phyloP scores from a whole-genome alignment of 164 flowering plant species.

The Santalum album region DNA sequence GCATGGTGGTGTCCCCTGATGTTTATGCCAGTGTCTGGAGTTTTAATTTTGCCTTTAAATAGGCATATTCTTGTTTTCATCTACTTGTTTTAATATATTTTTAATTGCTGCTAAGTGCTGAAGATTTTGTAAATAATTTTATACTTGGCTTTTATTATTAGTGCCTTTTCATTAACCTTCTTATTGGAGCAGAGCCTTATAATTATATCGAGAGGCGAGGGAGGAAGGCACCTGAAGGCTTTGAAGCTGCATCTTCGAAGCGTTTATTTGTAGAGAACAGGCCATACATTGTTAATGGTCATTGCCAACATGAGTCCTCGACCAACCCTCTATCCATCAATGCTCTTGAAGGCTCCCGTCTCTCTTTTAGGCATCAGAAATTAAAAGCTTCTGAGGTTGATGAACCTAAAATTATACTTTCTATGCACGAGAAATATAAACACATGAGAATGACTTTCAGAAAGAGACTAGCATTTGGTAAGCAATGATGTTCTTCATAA shows the following conservation, averaged over 20 bases:
- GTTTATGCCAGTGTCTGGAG: too few relatives aligned
- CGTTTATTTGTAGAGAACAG: slow-evolving; percentile 79
- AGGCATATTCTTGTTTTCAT: neutral
- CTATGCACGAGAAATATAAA: slow-evolving; percentile 74
- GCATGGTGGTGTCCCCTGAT: too few relatives aligned
- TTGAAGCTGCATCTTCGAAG: slow-evolving; percentile 83
- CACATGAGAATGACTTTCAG: slow-evolving; percentile 71
- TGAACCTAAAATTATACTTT: slow-evolving; percentile 39
- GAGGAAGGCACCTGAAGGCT: slow-evolving; percentile 82
- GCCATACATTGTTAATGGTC: slow-evolving; percentile 73
- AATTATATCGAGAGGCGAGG: slow-evolving; percentile 75
- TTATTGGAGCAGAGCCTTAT: slow-evolving; percentile 62
- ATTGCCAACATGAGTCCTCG: slow-evolving; percentile 39
- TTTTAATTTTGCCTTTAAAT: neutral
- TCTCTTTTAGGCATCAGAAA: slow-evolving; percentile 31
- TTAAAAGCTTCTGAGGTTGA: slow-evolving; percentile 30
- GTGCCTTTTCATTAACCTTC: slow-evolving; percentile 2
- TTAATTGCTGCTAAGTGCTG: too few relatives aligned
- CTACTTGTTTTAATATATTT: neutral
- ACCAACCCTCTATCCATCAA: slow-evolving; percentile 23
- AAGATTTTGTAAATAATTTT: neutral
- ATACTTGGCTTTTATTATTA: neutral
- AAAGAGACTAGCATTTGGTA: slow-evolving; percentile 90
- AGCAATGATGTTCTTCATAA: slow-evolving; percentile 12
- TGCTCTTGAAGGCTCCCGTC: slow-evolving; percentile 28